phyloP scores from a whole-genome alignment of 352 stramenopile species.

The Phytophthora parvispora region DNA sequence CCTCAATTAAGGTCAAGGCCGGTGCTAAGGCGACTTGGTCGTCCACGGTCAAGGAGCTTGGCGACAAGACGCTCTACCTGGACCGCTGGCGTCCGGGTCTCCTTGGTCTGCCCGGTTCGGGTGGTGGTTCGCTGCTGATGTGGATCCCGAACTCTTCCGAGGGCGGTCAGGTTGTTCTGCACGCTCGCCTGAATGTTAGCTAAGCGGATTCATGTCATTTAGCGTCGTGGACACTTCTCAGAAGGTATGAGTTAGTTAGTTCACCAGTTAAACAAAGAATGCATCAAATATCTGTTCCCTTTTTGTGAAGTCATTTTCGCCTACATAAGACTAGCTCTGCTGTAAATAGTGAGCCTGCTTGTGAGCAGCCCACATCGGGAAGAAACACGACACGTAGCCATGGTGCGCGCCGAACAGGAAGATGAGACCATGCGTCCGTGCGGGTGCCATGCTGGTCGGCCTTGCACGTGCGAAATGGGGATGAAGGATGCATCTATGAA shows the following conservation, averaged over 20 bases:
- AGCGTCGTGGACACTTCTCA: slow-evolving; percentile 30
- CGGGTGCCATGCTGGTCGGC: slow-evolving; percentile 65
- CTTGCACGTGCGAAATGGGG: slow-evolving; percentile 71
- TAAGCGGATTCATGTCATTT: slow-evolving; percentile 33
- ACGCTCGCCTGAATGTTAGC: slow-evolving; percentile 39
- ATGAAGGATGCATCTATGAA: not conserved
- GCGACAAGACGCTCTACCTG: slow-evolving; percentile 43
- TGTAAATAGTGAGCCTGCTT: not conserved
- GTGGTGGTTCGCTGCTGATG: slow-evolving; percentile 30
- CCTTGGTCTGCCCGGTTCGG: slow-evolving; percentile 22
- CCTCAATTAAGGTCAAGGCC: slow-evolving; percentile 24
- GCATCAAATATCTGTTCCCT: slow-evolving; percentile 22
- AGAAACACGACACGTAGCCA: not conserved
- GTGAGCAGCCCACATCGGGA: not conserved
- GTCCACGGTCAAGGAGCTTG: slow-evolving; percentile 23
- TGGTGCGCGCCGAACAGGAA: slow-evolving; percentile 31
- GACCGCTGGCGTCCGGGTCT: slow-evolving; percentile 34
- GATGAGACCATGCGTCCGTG: slow-evolving; percentile 70
- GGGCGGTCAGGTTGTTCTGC: slow-evolving; percentile 33
- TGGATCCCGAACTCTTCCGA: slow-evolving; percentile 37
- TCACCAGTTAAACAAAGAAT: slow-evolving; percentile 38
- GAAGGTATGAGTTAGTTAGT: slow-evolving; percentile 16
- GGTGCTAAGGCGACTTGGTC: slow-evolving; percentile 26
- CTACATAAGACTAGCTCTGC: not conserved
- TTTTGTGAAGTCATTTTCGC: not conserved